Conservation (phyloP, 208 protist genomes). For the Leishmania turanica region DNA sequence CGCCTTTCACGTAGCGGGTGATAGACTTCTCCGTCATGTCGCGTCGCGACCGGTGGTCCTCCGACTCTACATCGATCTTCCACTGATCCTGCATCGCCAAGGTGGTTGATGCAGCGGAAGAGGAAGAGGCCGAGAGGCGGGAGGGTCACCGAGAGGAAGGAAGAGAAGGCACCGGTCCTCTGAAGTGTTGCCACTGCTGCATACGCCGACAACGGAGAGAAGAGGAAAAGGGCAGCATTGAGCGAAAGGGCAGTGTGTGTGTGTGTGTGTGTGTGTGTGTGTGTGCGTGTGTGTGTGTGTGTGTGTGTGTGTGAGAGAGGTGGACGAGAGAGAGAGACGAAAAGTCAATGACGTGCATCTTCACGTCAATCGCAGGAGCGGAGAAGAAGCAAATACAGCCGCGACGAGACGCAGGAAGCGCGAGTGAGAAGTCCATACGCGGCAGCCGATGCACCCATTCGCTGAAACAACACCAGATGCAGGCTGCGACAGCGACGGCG, state of each 20-base stretch:
- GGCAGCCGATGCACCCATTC: background rate
- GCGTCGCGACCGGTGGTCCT: slow-evolving; percentile 53
- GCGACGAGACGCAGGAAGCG: background rate
- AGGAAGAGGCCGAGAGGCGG: background rate
- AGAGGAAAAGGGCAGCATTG: background rate
- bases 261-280: background rate
- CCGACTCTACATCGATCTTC: slow-evolving; percentile 32
- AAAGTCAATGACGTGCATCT: background rate
- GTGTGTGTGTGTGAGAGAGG: background rate
- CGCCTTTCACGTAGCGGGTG: slow-evolving; percentile 40
- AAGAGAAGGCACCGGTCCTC: background rate
- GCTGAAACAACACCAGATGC: background rate
- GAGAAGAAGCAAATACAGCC: background rate
- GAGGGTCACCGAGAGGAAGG: background rate
- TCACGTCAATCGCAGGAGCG: background rate
- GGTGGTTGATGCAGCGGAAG: background rate
- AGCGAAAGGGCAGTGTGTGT: background rate
- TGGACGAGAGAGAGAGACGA: background rate
- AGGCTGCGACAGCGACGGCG: background rate
- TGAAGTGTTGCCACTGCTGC: background rate
- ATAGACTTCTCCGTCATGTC: slow-evolving; percentile 59
- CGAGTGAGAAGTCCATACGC: background rate
- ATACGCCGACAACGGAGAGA: background rate
- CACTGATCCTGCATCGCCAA: slow-evolving; percentile 32
- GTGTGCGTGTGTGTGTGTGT: background rate